A percentile compares a stretch with the other conserved stretches of the same genome.
phyloP scores from a whole-genome alignment of 257 asterid species.

The Nicotiana undulata region DNA sequence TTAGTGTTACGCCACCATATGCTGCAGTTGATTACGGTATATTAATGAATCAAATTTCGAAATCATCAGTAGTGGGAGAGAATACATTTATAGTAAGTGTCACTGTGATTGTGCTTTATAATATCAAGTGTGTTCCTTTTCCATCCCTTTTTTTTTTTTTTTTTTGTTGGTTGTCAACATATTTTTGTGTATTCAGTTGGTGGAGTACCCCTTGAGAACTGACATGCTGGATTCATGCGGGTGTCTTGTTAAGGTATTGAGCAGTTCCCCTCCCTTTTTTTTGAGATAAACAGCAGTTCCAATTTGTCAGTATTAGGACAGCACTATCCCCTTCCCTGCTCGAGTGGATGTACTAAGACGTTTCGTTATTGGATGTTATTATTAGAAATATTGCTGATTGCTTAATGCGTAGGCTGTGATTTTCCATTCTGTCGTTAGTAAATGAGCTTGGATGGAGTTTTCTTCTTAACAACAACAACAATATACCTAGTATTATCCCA shows the following conservation, averaged over 20 bases:
- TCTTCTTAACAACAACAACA: neutral
- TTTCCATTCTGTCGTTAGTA: neutral
- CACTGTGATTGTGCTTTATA: neutral
- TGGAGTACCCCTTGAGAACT: slow-evolving; percentile 83
- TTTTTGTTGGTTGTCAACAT: neutral
- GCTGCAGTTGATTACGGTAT: slow-evolving; percentile 70
- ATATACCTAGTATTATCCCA: too few species aligned
- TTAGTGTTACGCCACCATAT: slow-evolving; percentile 96
- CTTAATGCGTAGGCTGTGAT: neutral
- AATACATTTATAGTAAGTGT: slow-evolving; percentile 74
- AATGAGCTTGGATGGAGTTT: neutral
- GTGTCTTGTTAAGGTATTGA: slow-evolving; percentile 62
- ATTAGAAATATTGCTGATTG: neutral
- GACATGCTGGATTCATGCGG: slow-evolving; percentile 81
- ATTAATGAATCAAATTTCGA: slow-evolving; percentile 72
- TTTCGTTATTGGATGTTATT: neutral
- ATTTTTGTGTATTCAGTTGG: slow-evolving; percentile 41
- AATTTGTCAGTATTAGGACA: neutral
- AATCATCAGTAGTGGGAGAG: slow-evolving; percentile 70
- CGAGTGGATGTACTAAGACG: neutral
- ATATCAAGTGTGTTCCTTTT: slow-evolving; percentile 4
- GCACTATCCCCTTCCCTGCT: neutral
- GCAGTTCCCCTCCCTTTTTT: neutral
- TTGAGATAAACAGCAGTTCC: neutral
- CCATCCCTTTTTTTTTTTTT: neutral